Base-by-base conservation (phyloP, 2,329 filamentous ascomycete genomes). In the Pseudogymnoascus sp. region DNA sequence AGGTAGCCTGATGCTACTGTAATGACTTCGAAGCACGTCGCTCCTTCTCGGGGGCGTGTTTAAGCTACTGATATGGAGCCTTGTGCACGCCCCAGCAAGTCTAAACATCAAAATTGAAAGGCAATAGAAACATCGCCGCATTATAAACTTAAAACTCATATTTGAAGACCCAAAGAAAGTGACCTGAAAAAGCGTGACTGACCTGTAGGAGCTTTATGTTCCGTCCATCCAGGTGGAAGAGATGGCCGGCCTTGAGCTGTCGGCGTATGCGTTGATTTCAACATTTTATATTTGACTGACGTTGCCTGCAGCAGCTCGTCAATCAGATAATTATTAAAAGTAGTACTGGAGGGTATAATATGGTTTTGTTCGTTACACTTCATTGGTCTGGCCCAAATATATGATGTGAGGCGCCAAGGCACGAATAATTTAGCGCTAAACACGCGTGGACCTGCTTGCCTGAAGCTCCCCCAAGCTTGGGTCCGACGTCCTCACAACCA, bases 161-260 rank as follows among this genome's bases (percentile, higher is more conserved):
- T 39, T 9, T 29, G 3, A 12, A 39, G 58, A 59, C 35, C 17
- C 15, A 9, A 39, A 31, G 27, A 39, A 29, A 27, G 13, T 39
- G 15, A n/a, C 4, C 17, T 17, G 58, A 59, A 31, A 41, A 59
- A 59, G 8, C 38, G n/a, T 27, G 64, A 72, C 74, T 62, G 75
- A 84, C 85, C 85, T 59, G 88, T 88, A 5, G 92, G 92, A 60
- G 92, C 91, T 75, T 87, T 92, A 77, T 97, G 92, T 74, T 96
- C 90, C n/a, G 89, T 91, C 92, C 92, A 97, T 66, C 91, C 92
- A 44, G 87, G 80, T 29, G 87, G 88, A 0, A 97, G 79, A 36
- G 89, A 84, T 51, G 84, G 79, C 10, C 62, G 67, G 21, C 65
- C 59, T n/a, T 65, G 58, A 13, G 61, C 69, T 8, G 82, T 81